Evolutionary conservation across 1,284 basidiomycete genomes (phyloP).

Genomic region (Trichosporon ovoides): DNA sequence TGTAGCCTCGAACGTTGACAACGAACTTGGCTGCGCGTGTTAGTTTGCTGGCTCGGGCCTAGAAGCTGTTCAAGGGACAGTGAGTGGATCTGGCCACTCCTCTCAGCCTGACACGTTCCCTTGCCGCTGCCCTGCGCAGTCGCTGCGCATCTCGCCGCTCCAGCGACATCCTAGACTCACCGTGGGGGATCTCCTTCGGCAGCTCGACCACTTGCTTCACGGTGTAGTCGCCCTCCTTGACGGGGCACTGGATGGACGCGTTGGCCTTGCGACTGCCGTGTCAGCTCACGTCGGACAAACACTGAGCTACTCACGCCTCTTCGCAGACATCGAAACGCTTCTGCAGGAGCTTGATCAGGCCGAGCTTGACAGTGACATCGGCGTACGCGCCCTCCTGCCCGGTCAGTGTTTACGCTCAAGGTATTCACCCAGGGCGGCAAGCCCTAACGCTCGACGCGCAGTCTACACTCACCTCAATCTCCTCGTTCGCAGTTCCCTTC

Average conservation of each 20-base stretch:
- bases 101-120: too few species aligned
- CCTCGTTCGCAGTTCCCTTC: constrained; percentile 56
- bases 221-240: constrained; percentile 62
- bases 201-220: constrained; percentile 74
- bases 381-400: constrained; percentile 71
- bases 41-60: too few species aligned
- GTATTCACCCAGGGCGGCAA: too few species aligned
- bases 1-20: constrained; percentile 68
- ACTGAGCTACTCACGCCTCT: constrained; percentile 67
- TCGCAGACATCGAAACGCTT: constrained; percentile 83
- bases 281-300: not conserved
- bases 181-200: constrained; percentile 81
- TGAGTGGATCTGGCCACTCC: too few species aligned
- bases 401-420: not conserved
- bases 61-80: too few species aligned
- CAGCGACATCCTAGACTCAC: too few species aligned
- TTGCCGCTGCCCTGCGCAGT: too few species aligned
- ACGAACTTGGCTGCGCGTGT: constrained; percentile 72
- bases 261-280: constrained; percentile 32
- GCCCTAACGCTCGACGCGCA: too few species aligned
- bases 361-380: constrained; percentile 80
- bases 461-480: constrained; percentile 64
- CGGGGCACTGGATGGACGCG: constrained; percentile 48
- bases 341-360: constrained; percentile 72
- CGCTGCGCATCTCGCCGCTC: too few species aligned